Evolutionary conservation across 352 stramenopile genomes (phyloP).

Genomic region (Phytopythium montanum): DNA sequence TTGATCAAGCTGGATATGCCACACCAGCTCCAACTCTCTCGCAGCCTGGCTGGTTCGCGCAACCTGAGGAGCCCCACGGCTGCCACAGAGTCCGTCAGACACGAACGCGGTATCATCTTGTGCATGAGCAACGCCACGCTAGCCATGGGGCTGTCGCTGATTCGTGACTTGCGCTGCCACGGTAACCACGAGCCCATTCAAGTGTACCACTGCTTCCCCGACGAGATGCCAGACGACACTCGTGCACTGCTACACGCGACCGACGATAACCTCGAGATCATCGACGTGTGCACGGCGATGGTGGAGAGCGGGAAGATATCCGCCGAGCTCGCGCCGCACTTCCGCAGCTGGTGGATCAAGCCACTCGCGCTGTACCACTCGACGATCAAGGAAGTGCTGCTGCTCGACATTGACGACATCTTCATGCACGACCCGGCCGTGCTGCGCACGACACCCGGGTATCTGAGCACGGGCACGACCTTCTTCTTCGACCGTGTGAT

Average conservation of each 20-base stretch:
- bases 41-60: not conserved
- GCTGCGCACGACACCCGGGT: conserved; percentile 22
- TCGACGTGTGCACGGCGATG: conserved; percentile 20
- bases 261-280: conserved; percentile 13
- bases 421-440: conserved; percentile 26
- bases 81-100: not conserved
- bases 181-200: conserved; percentile 21
- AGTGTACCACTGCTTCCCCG: conserved; percentile 19
- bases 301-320: conserved; percentile 1
- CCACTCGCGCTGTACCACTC: conserved; percentile 19
- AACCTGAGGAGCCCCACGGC: no score
- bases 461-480: conserved; percentile 27
- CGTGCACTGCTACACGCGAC: not conserved
- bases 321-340: not conserved
- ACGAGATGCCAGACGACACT: conserved; percentile 11
- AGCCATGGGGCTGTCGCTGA: conserved; percentile 21
- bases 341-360: conserved; percentile 26
- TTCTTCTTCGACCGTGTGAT: conserved; percentile 52
- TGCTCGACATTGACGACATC: conserved; percentile 35
- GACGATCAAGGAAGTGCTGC: conserved; percentile 12
- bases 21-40: not conserved
- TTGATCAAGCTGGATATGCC: not conserved
- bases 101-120: conserved; percentile 15
- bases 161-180: conserved; percentile 20
- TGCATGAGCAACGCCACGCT: conserved; percentile 13